phyloP scores from a whole-genome alignment of 2,329 filamentous ascomycete genomes.

The Endoconidiophora polonica region DNA sequence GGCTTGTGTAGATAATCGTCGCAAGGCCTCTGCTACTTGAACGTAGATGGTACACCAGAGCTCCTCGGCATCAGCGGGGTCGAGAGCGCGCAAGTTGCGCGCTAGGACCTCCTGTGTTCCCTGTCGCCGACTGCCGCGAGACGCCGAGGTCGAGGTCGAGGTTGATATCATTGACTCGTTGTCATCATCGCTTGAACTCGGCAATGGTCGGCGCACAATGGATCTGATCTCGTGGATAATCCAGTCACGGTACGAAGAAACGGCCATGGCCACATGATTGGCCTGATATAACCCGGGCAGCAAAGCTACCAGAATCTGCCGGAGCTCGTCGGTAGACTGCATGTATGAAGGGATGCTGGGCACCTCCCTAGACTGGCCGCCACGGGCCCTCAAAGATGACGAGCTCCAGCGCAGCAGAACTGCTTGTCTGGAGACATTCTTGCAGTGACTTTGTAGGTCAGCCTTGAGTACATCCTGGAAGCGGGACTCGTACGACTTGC shows the following conservation, averaged over 20 bases:
- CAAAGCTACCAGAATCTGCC: constrained; percentile 50
- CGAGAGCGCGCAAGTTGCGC: constrained; percentile 70
- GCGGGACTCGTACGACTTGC: constrained; percentile 67
- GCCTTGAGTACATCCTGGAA: constrained; percentile 63
- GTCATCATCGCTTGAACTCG: constrained; percentile 88
- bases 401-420: constrained; percentile 75
- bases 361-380: constrained; percentile 46
- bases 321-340: constrained; percentile 51
- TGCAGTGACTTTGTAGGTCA: constrained; percentile 68
- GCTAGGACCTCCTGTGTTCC: constrained; percentile 70
- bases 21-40: constrained; percentile 69
- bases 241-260: constrained; percentile 68
- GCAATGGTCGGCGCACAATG: constrained; percentile 68
- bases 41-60: constrained; percentile 73
- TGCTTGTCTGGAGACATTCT: constrained; percentile 50
- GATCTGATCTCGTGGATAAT: constrained; percentile 74
- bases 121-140: constrained; percentile 4
- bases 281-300: constrained; percentile 69
- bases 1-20: constrained; percentile 74
- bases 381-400: constrained; percentile 55
- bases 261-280: constrained; percentile 62
- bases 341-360: constrained; percentile 67
- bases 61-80: constrained; percentile 68
- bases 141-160: constrained; percentile 43
- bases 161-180: constrained; percentile 75